Base-by-base conservation (phyloP, 1,284 basidiomycete species). In the Thelephora terrestris region DNA sequence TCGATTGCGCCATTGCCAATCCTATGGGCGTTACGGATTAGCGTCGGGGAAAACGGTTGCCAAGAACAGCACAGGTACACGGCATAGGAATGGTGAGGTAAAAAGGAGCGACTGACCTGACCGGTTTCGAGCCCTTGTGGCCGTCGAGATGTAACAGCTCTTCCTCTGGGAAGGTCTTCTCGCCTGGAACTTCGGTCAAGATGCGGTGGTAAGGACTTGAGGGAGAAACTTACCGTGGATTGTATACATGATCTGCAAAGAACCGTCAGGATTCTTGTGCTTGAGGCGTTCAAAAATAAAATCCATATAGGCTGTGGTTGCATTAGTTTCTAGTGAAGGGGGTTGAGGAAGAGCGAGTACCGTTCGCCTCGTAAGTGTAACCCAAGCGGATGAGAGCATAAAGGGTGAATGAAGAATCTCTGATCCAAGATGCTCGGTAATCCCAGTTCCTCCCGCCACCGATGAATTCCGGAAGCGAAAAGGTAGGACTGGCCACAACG, bases 1-100 rank as follows among this genome's bases (percentile, higher is more conserved):
- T 92, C 85, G 2, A 88, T 90, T 1, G 89, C 91, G 4, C 91
- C 91, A 61, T 92, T 92, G 2, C 90, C 91, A 52, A 94, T 90
- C 16, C 91, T 79, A 44, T 44, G 7, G 18, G 39, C 5, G 21
- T 42, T 4, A 20, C 20, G 9, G 25, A 16, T 42, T 14, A 18
- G 25, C 25, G n/a, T 42, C 29, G 29, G 29, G 29, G 29, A 12
- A 32, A 32, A 32, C 29, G 29, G 29, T 12, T 10, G 9, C 12
- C 29, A 12, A 32, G 29, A 14, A 32, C 3, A 32, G 29, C 25
- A 27, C 25, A 27, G 25, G 9, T 27, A 9, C 9, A 27, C 9
- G n/a, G 25, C 25, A 27, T 27, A 4, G 25, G 5, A 32, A 32
- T 12, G 39, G 10, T 20, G 14, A 42, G 21, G 18, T 5, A 2